A percentile compares a stretch with the other conserved stretches of the same genome.
Evolutionary conservation across 2,329 filamentous ascomycete genomes (phyloP).

Genomic region (Bimuria novae-zelandiae): DNA sequence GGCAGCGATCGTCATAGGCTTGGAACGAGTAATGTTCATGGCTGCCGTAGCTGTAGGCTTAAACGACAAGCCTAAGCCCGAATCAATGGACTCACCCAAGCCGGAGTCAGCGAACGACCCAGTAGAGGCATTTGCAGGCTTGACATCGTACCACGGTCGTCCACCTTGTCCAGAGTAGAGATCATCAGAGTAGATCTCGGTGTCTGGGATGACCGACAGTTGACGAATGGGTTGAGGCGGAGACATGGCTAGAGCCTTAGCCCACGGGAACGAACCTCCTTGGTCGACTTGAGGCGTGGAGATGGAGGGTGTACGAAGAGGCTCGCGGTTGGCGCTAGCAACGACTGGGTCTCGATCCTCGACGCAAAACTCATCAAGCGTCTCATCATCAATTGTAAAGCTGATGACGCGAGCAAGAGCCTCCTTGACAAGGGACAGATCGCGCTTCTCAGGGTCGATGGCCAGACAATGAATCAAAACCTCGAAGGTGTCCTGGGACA

Average conservation of each 20-base stretch:
- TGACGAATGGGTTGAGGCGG: slow-evolving; percentile 75
- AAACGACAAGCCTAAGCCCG: slow-evolving; percentile 79
- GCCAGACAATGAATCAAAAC: slow-evolving; percentile 90
- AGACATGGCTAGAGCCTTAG: slow-evolving; percentile 81
- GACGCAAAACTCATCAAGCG: slow-evolving; percentile 89
- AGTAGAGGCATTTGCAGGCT: slow-evolving; percentile 77
- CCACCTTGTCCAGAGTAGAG: slow-evolving; percentile 70
- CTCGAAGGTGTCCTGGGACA: slow-evolving; percentile 98
- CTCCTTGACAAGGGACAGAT: slow-evolving; percentile 75
- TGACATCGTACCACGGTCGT: slow-evolving; percentile 75
- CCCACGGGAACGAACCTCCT: slow-evolving; percentile 88
- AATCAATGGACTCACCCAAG: slow-evolving; percentile 80
- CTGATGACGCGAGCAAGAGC: slow-evolving; percentile 79
- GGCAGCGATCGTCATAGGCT: slow-evolving; percentile 78
- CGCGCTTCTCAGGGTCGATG: slow-evolving; percentile 87
- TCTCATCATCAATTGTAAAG: slow-evolving; percentile 93
- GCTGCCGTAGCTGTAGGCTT: slow-evolving; percentile 64
- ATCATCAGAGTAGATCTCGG: slow-evolving; percentile 80
- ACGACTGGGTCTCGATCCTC: slow-evolving; percentile 76
- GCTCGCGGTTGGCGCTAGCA: slow-evolving; percentile 86
- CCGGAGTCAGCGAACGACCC: slow-evolving; percentile 84
- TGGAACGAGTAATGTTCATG: slow-evolving; percentile 61
- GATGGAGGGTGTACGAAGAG: slow-evolving; percentile 91
- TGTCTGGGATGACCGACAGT: slow-evolving; percentile 81
- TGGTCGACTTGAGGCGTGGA: slow-evolving; percentile 81